Percentiles rank a stretch among this genome's conserved stretches.
Conservation (phyloP, 768 basidiomycete species). For the Boletus rex-veris region DNA sequence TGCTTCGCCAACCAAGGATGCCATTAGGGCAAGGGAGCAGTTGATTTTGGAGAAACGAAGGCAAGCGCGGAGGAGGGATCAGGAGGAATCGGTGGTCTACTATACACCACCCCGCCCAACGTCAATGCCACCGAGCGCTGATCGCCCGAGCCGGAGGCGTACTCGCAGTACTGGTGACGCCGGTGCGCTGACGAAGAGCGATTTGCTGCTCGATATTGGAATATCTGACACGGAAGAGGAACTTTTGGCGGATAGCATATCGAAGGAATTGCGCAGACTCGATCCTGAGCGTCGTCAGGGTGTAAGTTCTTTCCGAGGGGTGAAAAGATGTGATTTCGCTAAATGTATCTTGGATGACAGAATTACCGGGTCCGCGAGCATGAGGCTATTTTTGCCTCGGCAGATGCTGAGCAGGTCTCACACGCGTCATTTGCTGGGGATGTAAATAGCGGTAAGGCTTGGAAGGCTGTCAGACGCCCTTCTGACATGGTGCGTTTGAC, state of each 20-base stretch:
- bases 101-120: constrained; percentile 32
- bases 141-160: constrained; percentile 57
- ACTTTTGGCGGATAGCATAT: constrained; percentile 64
- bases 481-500: constrained; percentile 80
- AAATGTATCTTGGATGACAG: constrained; percentile 32
- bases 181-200: constrained; percentile 38
- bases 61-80: constrained; percentile 54
- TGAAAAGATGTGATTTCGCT: background rate
- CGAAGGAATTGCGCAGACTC: constrained; percentile 63
- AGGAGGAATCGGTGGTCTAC: constrained; percentile 39
- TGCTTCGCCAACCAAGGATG: constrained; percentile 58
- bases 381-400: constrained; percentile 77
- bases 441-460: constrained; percentile 74
- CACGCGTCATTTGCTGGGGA: constrained; percentile 77
- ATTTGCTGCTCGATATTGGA: constrained; percentile 36
- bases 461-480: constrained; percentile 83
- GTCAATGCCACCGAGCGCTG: constrained; percentile 26
- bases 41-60: constrained; percentile 69
- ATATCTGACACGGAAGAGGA: constrained; percentile 47
- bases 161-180: constrained; percentile 81
- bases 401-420: constrained; percentile 65
- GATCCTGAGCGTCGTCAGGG: constrained; percentile 34
- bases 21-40: constrained; percentile 61
- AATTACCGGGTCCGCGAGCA: constrained; percentile 83
- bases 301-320: constrained; percentile 17